Evolutionary conservation across 345 rosid species (phyloP).

Genomic region (Euphorbia lathyris): DNA sequence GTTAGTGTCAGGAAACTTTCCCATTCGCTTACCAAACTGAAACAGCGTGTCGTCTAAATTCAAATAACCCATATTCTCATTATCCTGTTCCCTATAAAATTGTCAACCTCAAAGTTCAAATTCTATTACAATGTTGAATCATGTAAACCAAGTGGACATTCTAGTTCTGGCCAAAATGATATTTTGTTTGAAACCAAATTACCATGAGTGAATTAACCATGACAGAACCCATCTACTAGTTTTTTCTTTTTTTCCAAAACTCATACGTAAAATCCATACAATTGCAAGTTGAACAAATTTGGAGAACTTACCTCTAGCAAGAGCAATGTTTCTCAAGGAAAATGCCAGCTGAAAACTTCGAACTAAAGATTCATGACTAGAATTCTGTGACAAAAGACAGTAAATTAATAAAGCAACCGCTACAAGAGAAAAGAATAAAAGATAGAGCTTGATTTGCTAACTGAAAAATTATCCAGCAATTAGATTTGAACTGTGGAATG

Average conservation of each 20-base stretch:
- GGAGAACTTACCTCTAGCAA: constrained; percentile 64
- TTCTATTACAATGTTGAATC: not conserved
- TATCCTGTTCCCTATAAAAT: not conserved
- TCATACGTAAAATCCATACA: not conserved
- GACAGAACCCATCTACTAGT: not conserved
- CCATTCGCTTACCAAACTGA: too few relatives aligned
- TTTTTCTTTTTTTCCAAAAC: not conserved
- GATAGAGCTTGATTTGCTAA: constrained; percentile 1
- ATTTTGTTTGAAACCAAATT: too few relatives aligned
- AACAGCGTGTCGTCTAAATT: too few relatives aligned
- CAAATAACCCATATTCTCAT: too few relatives aligned
- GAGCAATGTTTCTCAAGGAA: constrained; percentile 77
- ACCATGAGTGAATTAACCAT: not conserved
- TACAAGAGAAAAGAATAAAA: not conserved
- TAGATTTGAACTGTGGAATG: not conserved
- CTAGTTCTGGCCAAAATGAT: too few relatives aligned
- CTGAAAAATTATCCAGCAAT: not conserved
- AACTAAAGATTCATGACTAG: constrained; percentile 65
- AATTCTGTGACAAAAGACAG: constrained; percentile 55
- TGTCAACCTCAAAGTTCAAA: not conserved
- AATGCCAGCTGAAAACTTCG: constrained; percentile 92
- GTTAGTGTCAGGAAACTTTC: too few relatives aligned
- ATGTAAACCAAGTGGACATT: too few relatives aligned
- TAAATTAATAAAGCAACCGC: constrained; percentile 9
- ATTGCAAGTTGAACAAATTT: not conserved